Percentiles rank a stretch among this genome's conserved stretches.
Evolutionary conservation across 192 early-diverging fungal species (phyloP).

Genomic region (Coemansia sp.): DNA sequence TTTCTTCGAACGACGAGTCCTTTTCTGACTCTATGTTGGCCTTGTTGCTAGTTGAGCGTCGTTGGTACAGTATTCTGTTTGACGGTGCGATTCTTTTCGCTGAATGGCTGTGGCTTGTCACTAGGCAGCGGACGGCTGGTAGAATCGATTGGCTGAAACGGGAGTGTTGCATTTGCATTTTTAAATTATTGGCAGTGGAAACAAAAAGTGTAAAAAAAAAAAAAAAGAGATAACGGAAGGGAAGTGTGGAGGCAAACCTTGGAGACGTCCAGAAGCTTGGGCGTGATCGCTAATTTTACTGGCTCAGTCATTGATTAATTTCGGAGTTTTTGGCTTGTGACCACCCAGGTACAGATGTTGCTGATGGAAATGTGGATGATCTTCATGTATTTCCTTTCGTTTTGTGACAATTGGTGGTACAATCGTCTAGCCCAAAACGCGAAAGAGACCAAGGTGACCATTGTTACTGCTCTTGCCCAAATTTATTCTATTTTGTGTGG

Average conservation of each 20-base stretch:
- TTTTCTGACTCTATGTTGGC: neutral
- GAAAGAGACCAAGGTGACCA: neutral
- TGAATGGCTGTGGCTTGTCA: neutral
- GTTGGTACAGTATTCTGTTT: neutral
- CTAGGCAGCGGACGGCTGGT: neutral
- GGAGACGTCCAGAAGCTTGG: neutral
- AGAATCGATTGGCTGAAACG: neutral
- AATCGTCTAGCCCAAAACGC: neutral
- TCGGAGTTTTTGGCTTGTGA: neutral
- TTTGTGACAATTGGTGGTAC: neutral
- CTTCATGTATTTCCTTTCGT: neutral
- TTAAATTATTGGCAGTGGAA: neutral
- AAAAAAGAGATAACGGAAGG: neutral
- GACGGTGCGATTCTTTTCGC: neutral
- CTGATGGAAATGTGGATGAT: neutral
- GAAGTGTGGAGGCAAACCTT: neutral
- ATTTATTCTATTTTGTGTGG: neutral
- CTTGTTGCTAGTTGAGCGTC: neutral
- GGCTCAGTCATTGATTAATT: neutral
- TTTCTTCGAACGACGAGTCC: conserved; percentile 17
- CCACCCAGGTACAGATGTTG: neutral
- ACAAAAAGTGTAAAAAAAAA: neutral
- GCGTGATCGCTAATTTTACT: neutral
- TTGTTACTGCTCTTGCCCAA: neutral
- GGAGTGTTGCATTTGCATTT: neutral